phyloP scores from a whole-genome alignment of 306 rosid species.

The Psophocarpus tetragonolobus region DNA sequence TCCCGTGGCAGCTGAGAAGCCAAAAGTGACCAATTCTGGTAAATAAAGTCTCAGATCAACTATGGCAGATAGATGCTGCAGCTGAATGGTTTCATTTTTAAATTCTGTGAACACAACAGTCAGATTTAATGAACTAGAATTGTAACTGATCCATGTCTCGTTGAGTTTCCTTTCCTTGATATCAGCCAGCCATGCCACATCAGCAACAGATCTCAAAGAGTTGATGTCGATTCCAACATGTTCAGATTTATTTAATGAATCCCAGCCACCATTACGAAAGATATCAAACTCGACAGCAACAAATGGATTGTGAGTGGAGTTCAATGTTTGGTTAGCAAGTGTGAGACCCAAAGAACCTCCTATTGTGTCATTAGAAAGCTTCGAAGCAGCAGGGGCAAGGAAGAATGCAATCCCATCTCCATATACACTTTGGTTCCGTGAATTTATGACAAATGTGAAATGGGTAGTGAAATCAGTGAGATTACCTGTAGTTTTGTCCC shows the following conservation, averaged over 20 bases:
- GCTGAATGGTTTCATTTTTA: not conserved
- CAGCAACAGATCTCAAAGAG: conserved; percentile 38
- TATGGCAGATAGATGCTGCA: conserved; percentile 2
- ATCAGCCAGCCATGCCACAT: conserved; percentile 33
- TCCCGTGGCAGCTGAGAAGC: conserved; percentile 48
- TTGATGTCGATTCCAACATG: conserved; percentile 56
- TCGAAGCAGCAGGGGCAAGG: conserved; percentile 35
- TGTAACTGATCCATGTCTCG: conserved; percentile 42
- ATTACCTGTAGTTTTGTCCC: conserved; percentile 41
- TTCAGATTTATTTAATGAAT: conserved; percentile 18
- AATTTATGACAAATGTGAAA: conserved; percentile 46
- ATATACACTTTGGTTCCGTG: not conserved
- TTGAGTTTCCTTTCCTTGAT: conserved; percentile 26
- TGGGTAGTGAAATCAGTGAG: conserved; percentile 49
- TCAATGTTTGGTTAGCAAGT: not conserved
- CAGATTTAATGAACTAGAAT: conserved; percentile 35
- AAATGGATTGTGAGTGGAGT: conserved; percentile 32
- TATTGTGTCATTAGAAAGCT: not conserved
- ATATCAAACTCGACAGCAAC: conserved; percentile 61
- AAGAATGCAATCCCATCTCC: conserved; percentile 60
- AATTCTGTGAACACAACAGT: conserved; percentile 40
- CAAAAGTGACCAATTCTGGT: conserved; percentile 42
- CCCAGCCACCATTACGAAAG: not conserved
- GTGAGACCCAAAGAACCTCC: conserved; percentile 41
- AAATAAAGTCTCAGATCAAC: conserved; percentile 42